Base-by-base conservation (phyloP, 176 grass and related monocot genomes). In the Saccharum officinarum region DNA sequence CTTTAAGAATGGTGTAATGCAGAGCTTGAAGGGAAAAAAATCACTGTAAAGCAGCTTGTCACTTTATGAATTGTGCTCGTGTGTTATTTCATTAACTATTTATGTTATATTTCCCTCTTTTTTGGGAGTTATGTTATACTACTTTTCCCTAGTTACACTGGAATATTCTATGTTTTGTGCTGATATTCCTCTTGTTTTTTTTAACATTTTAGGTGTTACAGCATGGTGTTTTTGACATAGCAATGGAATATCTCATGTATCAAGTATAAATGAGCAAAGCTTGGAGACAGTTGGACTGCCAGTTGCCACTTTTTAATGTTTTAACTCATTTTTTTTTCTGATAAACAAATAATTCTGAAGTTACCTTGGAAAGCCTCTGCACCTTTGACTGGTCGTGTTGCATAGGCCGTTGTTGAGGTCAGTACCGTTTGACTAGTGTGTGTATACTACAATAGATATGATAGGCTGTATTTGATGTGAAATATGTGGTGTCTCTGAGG, bases 301-400 rank as follows among this genome's bases (percentile, higher is more conserved):
- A 44, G 13, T 25, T 38, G 13, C 37, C 6, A 39, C 26, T 16
- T 74, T 45, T 20, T 37, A 5, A 47, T 88, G 14, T 77, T 82
- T 63, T 88, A 44, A 40, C 54, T 81, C 36, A 49, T 7, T 50
- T 52, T 80, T 73, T 73, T 65, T 63, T 72, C 41, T 17, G 11
- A 45, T 8, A 9, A 63, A 80, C 4, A 44, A 65, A 16, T 49
- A 71, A 33, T 39, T 70, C 9, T 88, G 72, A 60, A 71, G 7
- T 77, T 83, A 2, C 25, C 28, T 62, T 7, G 62, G 57, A 64
- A 42, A 11, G 10, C 71, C 40, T 40, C 79, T 79, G 25, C 44
- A 34, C 54, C 23, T 73, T 66, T 83, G 41, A 72, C 33, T 84
- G 11, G 17, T 23, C 23, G 71, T 33, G 26, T 39, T 69, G 25